Percentiles rank a stretch among this genome's conserved stretches.
These are phyloP conservation scores for Hansenula sp. DNA, from an alignment of 1,139 yeast species.

Conservation along the genomic window DNA sequence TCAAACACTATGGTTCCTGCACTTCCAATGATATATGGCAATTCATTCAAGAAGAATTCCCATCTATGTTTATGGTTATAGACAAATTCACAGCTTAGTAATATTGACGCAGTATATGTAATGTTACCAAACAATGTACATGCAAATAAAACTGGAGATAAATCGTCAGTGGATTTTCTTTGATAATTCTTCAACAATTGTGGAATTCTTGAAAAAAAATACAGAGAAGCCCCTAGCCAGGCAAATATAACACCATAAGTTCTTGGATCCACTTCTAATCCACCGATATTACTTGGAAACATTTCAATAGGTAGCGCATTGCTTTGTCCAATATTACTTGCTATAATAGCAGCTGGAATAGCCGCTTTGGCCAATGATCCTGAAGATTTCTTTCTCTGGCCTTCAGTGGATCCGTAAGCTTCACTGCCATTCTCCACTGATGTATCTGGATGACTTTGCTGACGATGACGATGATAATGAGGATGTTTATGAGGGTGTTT, in stretches of 20 bases:
- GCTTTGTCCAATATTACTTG: conserved; percentile 14
- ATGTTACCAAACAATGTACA: conserved; percentile 80
- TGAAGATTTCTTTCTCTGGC: conserved; percentile 1
- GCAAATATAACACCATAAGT: conserved; percentile 57
- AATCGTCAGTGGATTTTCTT: conserved; percentile 79
- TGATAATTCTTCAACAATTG: conserved; percentile 73
- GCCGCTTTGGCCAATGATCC: conserved; percentile 16
- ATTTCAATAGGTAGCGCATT: conserved; percentile 15
- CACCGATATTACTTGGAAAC: conserved; percentile 23
- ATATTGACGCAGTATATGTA: conserved; percentile 74
- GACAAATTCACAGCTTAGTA: conserved; percentile 40
- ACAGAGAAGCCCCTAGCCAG: conserved; percentile 77
- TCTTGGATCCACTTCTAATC: conserved; percentile 8
- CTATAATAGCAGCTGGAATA: conserved; percentile 18
- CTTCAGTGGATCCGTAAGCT: not conserved
- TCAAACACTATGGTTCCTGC: conserved; percentile 86
- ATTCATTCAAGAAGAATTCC: conserved; percentile 58
- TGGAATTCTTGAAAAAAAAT: conserved; percentile 79
- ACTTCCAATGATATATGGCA: conserved; percentile 83
- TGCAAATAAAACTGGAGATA: conserved; percentile 73
- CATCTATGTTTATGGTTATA: conserved; percentile 30
- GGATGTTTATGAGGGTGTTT: conserved; percentile 32
- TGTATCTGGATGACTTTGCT: conserved; percentile 5
- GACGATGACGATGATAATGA: conserved; percentile 27
- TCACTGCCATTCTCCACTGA: too few relatives aligned